phyloP scores from a whole-genome alignment of 2,329 filamentous ascomycete genomes.

The Sporothrix luriei region DNA sequence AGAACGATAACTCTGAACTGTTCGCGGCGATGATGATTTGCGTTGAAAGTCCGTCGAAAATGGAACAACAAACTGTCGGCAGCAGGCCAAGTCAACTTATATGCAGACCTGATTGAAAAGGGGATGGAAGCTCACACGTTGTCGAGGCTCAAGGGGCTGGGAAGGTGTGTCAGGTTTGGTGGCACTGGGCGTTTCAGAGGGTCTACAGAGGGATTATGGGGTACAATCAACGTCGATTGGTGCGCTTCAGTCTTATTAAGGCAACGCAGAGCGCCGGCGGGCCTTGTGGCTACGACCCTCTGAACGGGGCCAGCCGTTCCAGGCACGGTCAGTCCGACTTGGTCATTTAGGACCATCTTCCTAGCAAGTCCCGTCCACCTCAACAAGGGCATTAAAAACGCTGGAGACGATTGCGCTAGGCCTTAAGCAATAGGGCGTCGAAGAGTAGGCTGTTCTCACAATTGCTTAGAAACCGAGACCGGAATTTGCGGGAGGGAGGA shows the following conservation, averaged over 20 bases:
- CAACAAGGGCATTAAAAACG: not conserved
- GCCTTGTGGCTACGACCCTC: not conserved
- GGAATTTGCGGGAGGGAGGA: slow-evolving; percentile 29
- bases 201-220: not conserved
- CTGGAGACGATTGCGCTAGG: not conserved
- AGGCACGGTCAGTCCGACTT: slow-evolving; percentile 11
- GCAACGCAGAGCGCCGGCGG: not conserved
- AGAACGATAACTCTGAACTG: too few relatives aligned
- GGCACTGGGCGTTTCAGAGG: slow-evolving; percentile 26
- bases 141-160: not conserved
- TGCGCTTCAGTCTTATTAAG: too few relatives aligned
- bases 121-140: not conserved
- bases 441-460: not conserved
- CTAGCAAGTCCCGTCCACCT: not conserved
- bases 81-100: too few relatives aligned
- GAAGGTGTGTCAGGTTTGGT: slow-evolving; percentile 13
- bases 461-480: slow-evolving; percentile 32
- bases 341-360: not conserved
- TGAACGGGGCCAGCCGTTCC: slow-evolving; percentile 16
- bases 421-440: not conserved
- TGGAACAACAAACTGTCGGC: too few relatives aligned
- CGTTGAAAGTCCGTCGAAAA: not conserved
- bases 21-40: not conserved
- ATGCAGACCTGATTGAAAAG: too few relatives aligned
- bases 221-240: not conserved